phyloP scores from a whole-genome alignment of 2,329 filamentous ascomycete genomes.

The Ophiocordyceps robertsii region DNA sequence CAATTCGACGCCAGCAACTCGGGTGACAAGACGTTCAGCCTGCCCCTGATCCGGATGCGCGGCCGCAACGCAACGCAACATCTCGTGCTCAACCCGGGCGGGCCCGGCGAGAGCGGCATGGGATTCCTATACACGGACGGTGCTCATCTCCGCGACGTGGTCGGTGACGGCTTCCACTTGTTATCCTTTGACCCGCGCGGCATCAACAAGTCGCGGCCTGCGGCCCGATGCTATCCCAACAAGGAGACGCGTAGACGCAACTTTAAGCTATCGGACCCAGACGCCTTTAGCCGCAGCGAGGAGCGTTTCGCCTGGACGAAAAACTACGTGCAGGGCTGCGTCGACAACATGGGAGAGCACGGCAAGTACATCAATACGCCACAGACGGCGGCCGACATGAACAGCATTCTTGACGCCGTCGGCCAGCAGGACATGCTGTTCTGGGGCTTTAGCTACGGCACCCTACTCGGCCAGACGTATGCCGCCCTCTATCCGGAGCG shows the following conservation, averaged over 20 bases:
- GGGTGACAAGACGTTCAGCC: constrained; percentile 24
- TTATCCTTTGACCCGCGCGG: constrained; percentile 34
- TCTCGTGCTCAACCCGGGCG: constrained; percentile 32
- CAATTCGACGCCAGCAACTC: constrained; percentile 23
- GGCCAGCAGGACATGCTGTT: constrained; percentile 19
- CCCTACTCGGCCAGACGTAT: constrained; percentile 25
- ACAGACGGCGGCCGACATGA: constrained; percentile 37
- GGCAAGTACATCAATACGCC: constrained; percentile 33
- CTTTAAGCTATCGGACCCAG: constrained; percentile 4
- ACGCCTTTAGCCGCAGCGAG: constrained; percentile 18
- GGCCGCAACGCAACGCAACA: constrained; percentile 27
- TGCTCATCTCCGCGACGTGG: constrained; percentile 17
- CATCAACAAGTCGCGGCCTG: constrained; percentile 16
- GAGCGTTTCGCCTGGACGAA: constrained; percentile 26
- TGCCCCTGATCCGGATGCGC: constrained; percentile 31
- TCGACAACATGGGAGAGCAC: constrained; percentile 29
- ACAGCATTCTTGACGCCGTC: constrained; percentile 29
- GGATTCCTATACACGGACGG: constrained; percentile 21
- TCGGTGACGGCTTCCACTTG: constrained; percentile 30
- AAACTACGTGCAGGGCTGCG: constrained; percentile 26
- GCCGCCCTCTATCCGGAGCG: constrained; percentile 22
- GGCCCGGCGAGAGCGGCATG: constrained; percentile 30
- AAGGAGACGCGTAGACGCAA: constrained; percentile 15
- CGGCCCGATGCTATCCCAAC: constrained; percentile 25
- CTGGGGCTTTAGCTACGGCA: constrained; percentile 30